Base-by-base conservation (phyloP, 2,329 filamentous ascomycete genomes). In the Cyphellophora europaea region DNA sequence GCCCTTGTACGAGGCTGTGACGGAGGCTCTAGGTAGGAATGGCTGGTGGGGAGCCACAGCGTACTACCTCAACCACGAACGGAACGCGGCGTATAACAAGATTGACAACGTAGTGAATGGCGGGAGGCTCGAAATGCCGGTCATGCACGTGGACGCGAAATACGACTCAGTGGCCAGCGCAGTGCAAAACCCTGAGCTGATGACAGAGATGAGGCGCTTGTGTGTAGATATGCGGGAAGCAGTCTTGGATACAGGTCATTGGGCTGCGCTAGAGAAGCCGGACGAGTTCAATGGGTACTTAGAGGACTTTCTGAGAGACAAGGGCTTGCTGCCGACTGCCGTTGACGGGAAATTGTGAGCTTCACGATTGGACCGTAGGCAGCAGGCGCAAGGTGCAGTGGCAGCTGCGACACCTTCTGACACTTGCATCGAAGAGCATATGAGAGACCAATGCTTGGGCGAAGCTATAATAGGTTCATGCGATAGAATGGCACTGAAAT, bases 221-320 rank as follows among this genome's bases (percentile, higher is more conserved):
- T 45, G 42, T 25, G 25, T 37, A 12, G 40, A 41, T 11, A 21
- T 35, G 13, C 36, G 33, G 12, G 33, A 37, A 19, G 40, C 40
- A 13, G 34, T 17, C 14, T 38, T 45, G 17, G 37, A 36, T 6
- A 40, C 40, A 11, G 66, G 70, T n/a, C 91, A 96, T 59, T 96
- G 89, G 88, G 83, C 79, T 30, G 61, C 93, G 53, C 77, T 75
- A 65, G 76, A 94, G 65, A 74, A 73, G 44, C 70, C 79, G 0
- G 71, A 67, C 13, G 74, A 79, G 49, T 73, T 85, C 2, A 95
- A 95, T 57, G 56, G 53, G 33, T 62, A 77, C 40, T 66, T 93
- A 46, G 66, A 63, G 37, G 65, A 69, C 37, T 93, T 86, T 72
- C 46, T 93, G 38, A 67, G 71, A 40, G 61, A 58, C n/a, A 65